Evolutionary conservation across 2,329 filamentous ascomycete genomes (phyloP), one percentile per base, ranked within the genome.

Genomic region (Cladosporium sp.): DNA sequence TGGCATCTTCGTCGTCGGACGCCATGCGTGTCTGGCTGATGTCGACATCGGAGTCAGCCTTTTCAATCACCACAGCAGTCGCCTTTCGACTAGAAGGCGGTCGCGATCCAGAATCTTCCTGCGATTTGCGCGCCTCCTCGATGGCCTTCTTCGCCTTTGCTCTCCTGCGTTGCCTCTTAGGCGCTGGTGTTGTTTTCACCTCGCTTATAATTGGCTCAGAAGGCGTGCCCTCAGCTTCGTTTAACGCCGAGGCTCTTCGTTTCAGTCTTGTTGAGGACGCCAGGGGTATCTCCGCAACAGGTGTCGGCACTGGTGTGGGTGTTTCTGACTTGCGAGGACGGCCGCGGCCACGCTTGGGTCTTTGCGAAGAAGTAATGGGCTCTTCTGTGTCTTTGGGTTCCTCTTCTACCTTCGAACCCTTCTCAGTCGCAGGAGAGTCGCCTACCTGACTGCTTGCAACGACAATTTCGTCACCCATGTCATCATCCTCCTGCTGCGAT

Each of bases 391-490:
- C 50, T 44, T 33, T 26, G 11, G 50, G 28, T 6, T 29, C 33
- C 5, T 57, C 50, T 33, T 63, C 61, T n/a, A 40, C 33, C 28
- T 56, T 64, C 23, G 37, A 18, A 18, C 3, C n/a, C 28, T 50
- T 23, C 6, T 29, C 10, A 62, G 33, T 23, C 11, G 21, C 29
- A 23, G 67, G 58, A 12, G 70, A 69, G 11, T 60, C 40, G 14
- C 60, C 44, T n/a, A 66, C 44, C 53, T 70, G 68, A 46, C 70
- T 72, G 53, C 69, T 72, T 21, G 74, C 76, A 23, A 81, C 77
- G 18, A 79, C 72, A 58, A 81, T 81, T 64, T 78, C 79, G 50
- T 80, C 79, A 26, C 73, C 73, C 23, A 79, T 74, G 5, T 72
- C 74, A 7, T 78, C 76, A 1, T 76, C 72, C 18, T 66, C 66